Conservation (phyloP, 2,329 filamentous ascomycete species). For the Chaetomium globosum region DNA sequence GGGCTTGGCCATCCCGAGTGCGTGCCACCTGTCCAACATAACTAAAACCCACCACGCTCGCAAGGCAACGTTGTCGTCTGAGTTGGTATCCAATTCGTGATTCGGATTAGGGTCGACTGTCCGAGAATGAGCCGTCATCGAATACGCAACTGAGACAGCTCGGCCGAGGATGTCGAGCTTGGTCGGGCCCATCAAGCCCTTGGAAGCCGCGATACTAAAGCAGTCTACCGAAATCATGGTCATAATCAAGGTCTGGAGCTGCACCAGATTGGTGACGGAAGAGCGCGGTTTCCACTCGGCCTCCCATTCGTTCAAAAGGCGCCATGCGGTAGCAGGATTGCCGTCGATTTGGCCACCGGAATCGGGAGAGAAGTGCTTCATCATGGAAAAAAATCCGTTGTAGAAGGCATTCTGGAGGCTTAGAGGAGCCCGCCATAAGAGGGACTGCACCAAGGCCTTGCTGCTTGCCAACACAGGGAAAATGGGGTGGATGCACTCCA, state of each 20-base stretch:
- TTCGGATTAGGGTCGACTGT: conserved; percentile 45
- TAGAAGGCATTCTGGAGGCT: conserved; percentile 65
- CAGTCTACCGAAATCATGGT: conserved; percentile 68
- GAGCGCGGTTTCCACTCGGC: conserved; percentile 45
- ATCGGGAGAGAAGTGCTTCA: conserved; percentile 53
- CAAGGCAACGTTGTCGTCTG: conserved; percentile 63
- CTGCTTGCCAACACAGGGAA: conserved; percentile 67
- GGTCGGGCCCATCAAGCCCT: conserved; percentile 49
- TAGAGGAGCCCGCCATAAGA: conserved; percentile 59
- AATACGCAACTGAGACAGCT: conserved; percentile 67
- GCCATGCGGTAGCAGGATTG: conserved; percentile 51
- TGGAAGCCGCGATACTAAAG: conserved; percentile 49
- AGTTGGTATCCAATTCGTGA: conserved; percentile 57
- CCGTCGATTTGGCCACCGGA: conserved; percentile 43
- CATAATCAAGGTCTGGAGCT: conserved; percentile 68
- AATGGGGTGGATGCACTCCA: conserved; percentile 65
- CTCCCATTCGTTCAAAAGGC: conserved; percentile 58
- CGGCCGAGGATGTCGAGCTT: conserved; percentile 62
- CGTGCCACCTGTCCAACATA: conserved; percentile 73
- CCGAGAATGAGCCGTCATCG: conserved; percentile 60
- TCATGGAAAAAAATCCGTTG: conserved; percentile 62
- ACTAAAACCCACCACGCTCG: conserved; percentile 74
- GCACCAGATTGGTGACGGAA: conserved; percentile 54
- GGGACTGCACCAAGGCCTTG: conserved; percentile 57
- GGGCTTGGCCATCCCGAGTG: conserved; percentile 66